A percentile compares a stretch with the other conserved stretches of the same genome.
These are phyloP conservation scores for Massarina eburnea DNA, from an alignment of 2,329 filamentous ascomycete genomes.

Conservation along the genomic window DNA sequence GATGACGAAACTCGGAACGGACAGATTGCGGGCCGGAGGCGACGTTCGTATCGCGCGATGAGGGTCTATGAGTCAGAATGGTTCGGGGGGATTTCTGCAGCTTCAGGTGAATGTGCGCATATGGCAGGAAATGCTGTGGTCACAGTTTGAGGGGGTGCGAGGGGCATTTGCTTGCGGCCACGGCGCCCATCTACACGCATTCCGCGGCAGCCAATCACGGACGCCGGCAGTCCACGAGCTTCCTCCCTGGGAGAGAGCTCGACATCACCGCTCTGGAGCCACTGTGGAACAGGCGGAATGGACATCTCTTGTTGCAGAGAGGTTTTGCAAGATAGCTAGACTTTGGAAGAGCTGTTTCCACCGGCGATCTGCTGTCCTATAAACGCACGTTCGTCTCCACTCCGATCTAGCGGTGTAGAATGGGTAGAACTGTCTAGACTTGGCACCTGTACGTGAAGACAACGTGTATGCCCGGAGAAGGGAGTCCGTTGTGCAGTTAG, in stretches of 20 bases:
- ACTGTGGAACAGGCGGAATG: slow-evolving; percentile 11
- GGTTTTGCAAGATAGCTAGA: slow-evolving; percentile 7
- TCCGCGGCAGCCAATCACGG: slow-evolving; percentile 27
- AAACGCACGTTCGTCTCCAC: slow-evolving; percentile 21
- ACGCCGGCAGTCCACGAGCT: slow-evolving; percentile 26
- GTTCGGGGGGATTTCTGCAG: slow-evolving; percentile 10
- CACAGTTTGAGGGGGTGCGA: slow-evolving; percentile 7
- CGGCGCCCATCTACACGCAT: slow-evolving; percentile 18
- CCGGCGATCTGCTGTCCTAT: slow-evolving; percentile 18
- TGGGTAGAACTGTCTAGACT: neutral
- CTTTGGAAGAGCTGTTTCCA: neutral
- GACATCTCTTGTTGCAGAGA: slow-evolving; percentile 4
- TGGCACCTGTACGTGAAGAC: neutral
- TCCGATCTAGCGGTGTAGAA: slow-evolving; percentile 2
- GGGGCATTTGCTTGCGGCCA: slow-evolving; percentile 13
- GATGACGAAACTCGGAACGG: slow-evolving; percentile 36
- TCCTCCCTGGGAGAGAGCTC: slow-evolving; percentile 21
- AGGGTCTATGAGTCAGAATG: slow-evolving; percentile 20
- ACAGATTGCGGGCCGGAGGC: slow-evolving; percentile 15
- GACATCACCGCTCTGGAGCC: slow-evolving; percentile 20
- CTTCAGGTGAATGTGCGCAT: slow-evolving; percentile 8
- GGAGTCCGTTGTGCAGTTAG: no score
- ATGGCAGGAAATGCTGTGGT: slow-evolving; percentile 1
- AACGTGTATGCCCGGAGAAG: neutral
- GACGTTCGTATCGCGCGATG: slow-evolving; percentile 8